phyloP scores from a whole-genome alignment of 345 rosid genomes.

The Pistacia atlantica region DNA sequence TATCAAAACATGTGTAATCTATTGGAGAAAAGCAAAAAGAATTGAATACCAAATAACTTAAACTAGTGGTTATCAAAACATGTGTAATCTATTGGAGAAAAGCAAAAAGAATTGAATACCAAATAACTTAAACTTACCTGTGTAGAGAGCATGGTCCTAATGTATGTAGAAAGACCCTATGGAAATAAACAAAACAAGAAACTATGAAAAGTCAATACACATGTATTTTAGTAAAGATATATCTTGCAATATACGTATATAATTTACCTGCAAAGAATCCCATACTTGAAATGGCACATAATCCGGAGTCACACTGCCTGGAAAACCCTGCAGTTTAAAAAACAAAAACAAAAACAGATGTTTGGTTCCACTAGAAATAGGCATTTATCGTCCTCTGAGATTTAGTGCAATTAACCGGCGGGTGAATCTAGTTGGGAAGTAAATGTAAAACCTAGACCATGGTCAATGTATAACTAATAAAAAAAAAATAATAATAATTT shows the following conservation, averaged over 20 bases:
- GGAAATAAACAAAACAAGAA: slow-evolving; percentile 9
- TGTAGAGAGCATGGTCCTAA: slow-evolving; percentile 96
- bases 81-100: not conserved
- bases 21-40: not conserved
- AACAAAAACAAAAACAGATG: not conserved
- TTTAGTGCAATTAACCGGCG: too few species aligned
- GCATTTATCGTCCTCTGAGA: too few species aligned
- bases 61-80: slow-evolving; percentile 20
- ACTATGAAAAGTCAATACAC: not conserved
- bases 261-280: slow-evolving; percentile 84
- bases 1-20: not conserved
- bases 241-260: not conserved
- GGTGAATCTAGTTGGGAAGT: too few species aligned
- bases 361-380: too few species aligned
- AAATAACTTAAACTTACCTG: slow-evolving; percentile 55
- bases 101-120: not conserved
- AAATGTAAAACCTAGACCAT: too few species aligned
- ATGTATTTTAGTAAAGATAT: not conserved
- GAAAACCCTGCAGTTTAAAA: slow-evolving; percentile 63
- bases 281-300: slow-evolving; percentile 85
- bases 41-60: slow-evolving; percentile 13
- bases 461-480: too few species aligned
- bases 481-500: not conserved
- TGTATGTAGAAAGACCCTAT: slow-evolving; percentile 89
- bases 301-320: slow-evolving; percentile 88